Percentiles rank a stretch among this genome's conserved stretches.
These are phyloP conservation scores for Claviceps humidiphila DNA, from an alignment of 2,329 filamentous ascomycete species.

Conservation along the genomic window DNA sequence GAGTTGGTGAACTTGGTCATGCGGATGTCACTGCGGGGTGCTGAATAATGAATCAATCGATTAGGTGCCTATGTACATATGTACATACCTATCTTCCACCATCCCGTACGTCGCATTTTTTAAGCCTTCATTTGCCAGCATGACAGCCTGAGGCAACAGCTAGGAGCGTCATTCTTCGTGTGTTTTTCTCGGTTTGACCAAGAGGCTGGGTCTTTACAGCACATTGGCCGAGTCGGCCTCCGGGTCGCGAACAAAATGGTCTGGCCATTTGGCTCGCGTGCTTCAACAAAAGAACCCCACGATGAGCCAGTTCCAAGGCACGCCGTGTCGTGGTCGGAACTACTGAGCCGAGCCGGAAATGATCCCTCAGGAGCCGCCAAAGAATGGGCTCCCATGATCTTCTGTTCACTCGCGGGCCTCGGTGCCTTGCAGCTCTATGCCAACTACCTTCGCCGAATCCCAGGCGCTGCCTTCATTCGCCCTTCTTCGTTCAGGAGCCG, in stretches of 20 bases:
- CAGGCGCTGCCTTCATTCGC: constrained; percentile 60
- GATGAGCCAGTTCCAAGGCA: constrained; percentile 13
- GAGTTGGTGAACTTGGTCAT: background rate
- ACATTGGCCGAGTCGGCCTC: constrained; percentile 10
- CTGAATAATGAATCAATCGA: background rate
- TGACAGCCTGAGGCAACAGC: background rate
- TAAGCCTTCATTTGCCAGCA: too few relatives aligned
- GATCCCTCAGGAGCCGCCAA: constrained; percentile 22
- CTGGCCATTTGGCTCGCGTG: constrained; percentile 26
- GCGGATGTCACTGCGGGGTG: background rate
- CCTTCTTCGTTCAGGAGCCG: constrained; percentile 61
- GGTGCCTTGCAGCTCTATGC: constrained; percentile 44
- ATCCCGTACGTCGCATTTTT: too few relatives aligned
- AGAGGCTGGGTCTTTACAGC: background rate
- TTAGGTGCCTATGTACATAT: background rate
- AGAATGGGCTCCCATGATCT: constrained; percentile 26
- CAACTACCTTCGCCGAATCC: constrained; percentile 73
- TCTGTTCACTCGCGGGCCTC: constrained; percentile 24
- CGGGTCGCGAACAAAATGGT: constrained; percentile 24
- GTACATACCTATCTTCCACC: too few relatives aligned
- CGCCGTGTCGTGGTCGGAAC: constrained; percentile 25
- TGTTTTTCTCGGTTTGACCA: background rate
- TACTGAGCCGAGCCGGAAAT: constrained; percentile 16
- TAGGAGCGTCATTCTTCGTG: too few relatives aligned
- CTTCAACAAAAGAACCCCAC: constrained; percentile 12